phyloP scores from a whole-genome alignment of 345 rosid species.

The Hevea brasiliensis region DNA sequence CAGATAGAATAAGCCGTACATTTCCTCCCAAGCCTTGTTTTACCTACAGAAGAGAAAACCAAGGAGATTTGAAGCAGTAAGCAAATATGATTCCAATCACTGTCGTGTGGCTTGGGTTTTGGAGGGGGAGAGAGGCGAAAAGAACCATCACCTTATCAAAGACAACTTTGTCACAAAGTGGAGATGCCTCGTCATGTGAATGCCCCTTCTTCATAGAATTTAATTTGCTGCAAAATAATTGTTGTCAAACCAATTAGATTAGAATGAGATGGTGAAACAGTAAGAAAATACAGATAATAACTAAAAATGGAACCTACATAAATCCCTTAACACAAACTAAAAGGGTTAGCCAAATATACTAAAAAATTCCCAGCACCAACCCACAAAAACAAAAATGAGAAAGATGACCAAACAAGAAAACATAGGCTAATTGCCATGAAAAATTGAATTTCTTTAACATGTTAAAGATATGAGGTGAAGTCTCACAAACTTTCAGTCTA shows the following conservation, averaged over 20 bases:
- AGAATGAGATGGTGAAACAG: slow-evolving; percentile 9
- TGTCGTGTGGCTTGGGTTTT: not conserved
- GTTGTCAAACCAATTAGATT: slow-evolving; percentile 14
- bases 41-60: slow-evolving; percentile 48
- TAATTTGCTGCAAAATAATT: slow-evolving; percentile 55
- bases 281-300: not conserved
- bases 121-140: not conserved
- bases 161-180: slow-evolving; percentile 80
- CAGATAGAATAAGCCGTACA: slow-evolving; percentile 82
- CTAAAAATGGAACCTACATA: not conserved
- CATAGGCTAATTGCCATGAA: not conserved
- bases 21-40: slow-evolving; percentile 91
- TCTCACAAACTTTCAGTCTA: not conserved
- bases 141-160: slow-evolving; percentile 64
- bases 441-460: not conserved
- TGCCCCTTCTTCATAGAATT: slow-evolving; percentile 60
- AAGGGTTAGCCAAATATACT: not conserved
- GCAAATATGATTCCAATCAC: not conserved
- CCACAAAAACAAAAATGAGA: not conserved
- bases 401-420: not conserved
- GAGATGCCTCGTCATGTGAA: slow-evolving; percentile 70
- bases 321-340: not conserved
- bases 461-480: not conserved
- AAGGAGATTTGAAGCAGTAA: slow-evolving; percentile 8
- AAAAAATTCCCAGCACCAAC: not conserved